Conservation (phyloP, 805 yeast species). For the Debaryomyces hansenii region DNA sequence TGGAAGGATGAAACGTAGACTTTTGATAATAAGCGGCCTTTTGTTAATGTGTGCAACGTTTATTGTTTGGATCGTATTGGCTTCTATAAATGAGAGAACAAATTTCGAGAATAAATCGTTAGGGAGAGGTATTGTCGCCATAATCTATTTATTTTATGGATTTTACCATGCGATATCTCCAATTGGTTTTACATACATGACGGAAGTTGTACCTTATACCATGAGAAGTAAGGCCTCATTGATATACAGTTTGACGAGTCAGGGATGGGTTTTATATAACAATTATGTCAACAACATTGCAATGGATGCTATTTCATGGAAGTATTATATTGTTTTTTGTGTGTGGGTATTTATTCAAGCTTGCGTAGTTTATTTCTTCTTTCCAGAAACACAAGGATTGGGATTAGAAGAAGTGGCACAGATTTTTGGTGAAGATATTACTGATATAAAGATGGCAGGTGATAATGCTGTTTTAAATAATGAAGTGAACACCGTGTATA, state of each 20-base stretch:
- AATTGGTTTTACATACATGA: not conserved
- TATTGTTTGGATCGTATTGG: constrained; percentile 23
- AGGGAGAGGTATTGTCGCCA: constrained; percentile 6
- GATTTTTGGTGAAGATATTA: constrained; percentile 28
- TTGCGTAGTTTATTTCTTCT: constrained; percentile 29
- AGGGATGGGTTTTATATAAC: constrained; percentile 22
- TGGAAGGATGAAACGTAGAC: constrained; percentile 24
- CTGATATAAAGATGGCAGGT: not conserved
- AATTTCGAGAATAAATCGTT: constrained; percentile 14
- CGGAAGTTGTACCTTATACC: constrained; percentile 1
- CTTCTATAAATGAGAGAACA: constrained; percentile 20
- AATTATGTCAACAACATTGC: constrained; percentile 37
- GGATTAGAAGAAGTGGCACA: constrained; percentile 45
- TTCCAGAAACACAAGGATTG: constrained; percentile 44
- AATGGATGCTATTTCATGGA: constrained; percentile 42
- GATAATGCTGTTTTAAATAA: constrained; percentile 2
- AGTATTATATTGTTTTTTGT: constrained; percentile 43
- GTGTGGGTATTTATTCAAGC: constrained; percentile 29
- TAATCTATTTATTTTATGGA: constrained; percentile 1
- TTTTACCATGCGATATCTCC: constrained; percentile 2
- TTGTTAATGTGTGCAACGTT: constrained; percentile 24
- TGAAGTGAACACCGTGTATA: no score
- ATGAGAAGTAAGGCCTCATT: constrained; percentile 34
- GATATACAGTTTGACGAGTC: constrained; percentile 23
- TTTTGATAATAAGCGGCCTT: constrained; percentile 22